Evolutionary conservation across 768 basidiomycete genomes (phyloP), one percentile per base, ranked within the genome.

Genomic region (Kwoniella heveanensis): DNA sequence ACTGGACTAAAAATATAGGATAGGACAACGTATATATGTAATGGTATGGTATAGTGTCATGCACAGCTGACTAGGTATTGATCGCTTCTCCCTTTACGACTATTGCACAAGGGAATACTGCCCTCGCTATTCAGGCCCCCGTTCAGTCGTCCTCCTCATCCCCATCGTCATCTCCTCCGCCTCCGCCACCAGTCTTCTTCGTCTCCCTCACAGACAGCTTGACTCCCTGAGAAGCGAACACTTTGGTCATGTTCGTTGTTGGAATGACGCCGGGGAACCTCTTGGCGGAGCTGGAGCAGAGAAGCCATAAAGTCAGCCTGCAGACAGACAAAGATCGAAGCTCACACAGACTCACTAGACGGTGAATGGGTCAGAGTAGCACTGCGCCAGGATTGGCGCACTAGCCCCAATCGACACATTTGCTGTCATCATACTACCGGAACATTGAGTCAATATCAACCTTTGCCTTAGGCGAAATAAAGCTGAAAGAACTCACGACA

Each of bases 211-310:
- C 57, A 8, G 76, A 73, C 36, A 77, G 60, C 21, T 68, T 65
- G 7, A 77, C 70, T 49, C 70, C 66, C 49, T 77, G 73, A 10
- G 54, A 32, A 3, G 70, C 71, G 59, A 77, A 77, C 2, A 70
- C 59, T 32, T 71, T 54, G 13, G 76, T 77, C 27, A 77, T 54
- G 2, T 65, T 57, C 7, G 76, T 75, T 12, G 71, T 73, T 25
- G 71, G 69, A 24, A 75, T 66, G n/a, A 97, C 93, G 54, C 93
- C 93, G 53, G 91, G 92, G 82, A 95, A 97, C 53, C 90, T 87
- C 82, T 97, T 97, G 36, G 93, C 93, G 1, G 91, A 92, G 80
- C 76, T 77, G 59, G 12, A 51, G 32, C 21, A 27, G 27, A n/a
- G 6, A 29, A 15, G 10, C n/a, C 12, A 9, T 19, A 6, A 46